phyloP scores from a whole-genome alignment of 352 stramenopile species.

The Globisporangium uncinulatum region DNA sequence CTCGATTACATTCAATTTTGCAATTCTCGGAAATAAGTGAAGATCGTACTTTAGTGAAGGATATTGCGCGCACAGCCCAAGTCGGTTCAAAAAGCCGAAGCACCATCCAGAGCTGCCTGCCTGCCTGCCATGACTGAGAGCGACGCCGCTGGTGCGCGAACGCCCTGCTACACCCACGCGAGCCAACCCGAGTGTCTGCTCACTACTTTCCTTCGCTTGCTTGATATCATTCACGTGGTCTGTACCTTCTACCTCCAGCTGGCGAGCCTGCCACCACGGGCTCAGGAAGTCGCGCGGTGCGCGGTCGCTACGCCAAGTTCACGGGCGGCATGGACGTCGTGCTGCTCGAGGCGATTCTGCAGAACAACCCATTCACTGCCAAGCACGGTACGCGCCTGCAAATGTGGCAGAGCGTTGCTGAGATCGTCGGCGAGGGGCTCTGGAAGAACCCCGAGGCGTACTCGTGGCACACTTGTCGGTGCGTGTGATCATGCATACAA shows the following conservation, averaged over 20 bases:
- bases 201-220: too few relatives aligned
- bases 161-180: neutral
- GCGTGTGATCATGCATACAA: slow-evolving; percentile 7
- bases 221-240: neutral
- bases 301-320: slow-evolving; percentile 78
- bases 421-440: slow-evolving; percentile 48
- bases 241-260: neutral
- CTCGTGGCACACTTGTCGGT: slow-evolving; percentile 83
- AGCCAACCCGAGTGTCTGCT: too few relatives aligned
- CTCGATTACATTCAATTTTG: too few relatives aligned
- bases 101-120: neutral
- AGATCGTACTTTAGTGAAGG: too few relatives aligned
- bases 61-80: neutral
- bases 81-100: neutral
- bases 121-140: neutral
- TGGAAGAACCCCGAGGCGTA: slow-evolving; percentile 68
- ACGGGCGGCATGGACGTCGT: slow-evolving; percentile 71
- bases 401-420: slow-evolving; percentile 73
- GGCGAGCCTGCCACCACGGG: slow-evolving; percentile 1
- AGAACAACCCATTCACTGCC: slow-evolving; percentile 72
- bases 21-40: too few relatives aligned
- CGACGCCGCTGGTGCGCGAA: neutral
- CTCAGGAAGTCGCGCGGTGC: slow-evolving; percentile 25
- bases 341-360: slow-evolving; percentile 63
- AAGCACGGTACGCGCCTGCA: slow-evolving; percentile 80